A percentile compares a stretch with the other conserved stretches of the same genome.
Conservation (phyloP, 2,329 filamentous ascomycete genomes). For the Pyricularia grisea region DNA sequence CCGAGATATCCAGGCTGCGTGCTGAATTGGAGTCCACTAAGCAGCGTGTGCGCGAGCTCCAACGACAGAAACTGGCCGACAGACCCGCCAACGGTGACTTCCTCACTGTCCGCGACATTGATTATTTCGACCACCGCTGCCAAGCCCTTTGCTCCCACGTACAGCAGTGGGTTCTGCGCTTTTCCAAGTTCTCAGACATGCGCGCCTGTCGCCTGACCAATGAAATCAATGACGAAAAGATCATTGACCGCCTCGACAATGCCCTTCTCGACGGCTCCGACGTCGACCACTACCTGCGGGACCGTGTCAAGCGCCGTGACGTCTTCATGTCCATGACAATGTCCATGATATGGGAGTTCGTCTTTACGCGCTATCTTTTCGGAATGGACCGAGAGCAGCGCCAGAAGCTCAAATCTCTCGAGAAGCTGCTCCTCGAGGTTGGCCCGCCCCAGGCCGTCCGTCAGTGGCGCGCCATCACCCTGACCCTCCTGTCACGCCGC, state of each 20-base stretch:
- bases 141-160: constrained; percentile 93
- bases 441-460: constrained; percentile 84
- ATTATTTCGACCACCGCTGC: constrained; percentile 91
- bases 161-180: constrained; percentile 94
- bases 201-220: constrained; percentile 73
- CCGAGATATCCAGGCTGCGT: constrained; percentile 70
- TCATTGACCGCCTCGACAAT: constrained; percentile 90
- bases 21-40: constrained; percentile 68
- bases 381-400: constrained; percentile 97
- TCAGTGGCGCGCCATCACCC: constrained; percentile 91
- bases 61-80: constrained; percentile 46
- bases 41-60: constrained; percentile 48
- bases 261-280: constrained; percentile 89
- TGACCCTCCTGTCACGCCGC: constrained; percentile 77
- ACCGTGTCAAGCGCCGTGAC: constrained; percentile 81
- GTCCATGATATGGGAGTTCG: constrained; percentile 98
- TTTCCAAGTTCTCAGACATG: constrained; percentile 96
- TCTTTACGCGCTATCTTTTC: constrained; percentile 96
- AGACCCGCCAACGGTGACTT: constrained; percentile 58
- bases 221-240: constrained; percentile 85
- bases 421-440: constrained; percentile 84
- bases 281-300: constrained; percentile 77
- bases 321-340: constrained; percentile 98
- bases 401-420: constrained; percentile 91
- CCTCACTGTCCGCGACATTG: constrained; percentile 74